Evolutionary conservation across 805 yeast genomes (phyloP), one percentile per base, ranked within the genome.

Genomic region (Millerozyma acaciae): DNA sequence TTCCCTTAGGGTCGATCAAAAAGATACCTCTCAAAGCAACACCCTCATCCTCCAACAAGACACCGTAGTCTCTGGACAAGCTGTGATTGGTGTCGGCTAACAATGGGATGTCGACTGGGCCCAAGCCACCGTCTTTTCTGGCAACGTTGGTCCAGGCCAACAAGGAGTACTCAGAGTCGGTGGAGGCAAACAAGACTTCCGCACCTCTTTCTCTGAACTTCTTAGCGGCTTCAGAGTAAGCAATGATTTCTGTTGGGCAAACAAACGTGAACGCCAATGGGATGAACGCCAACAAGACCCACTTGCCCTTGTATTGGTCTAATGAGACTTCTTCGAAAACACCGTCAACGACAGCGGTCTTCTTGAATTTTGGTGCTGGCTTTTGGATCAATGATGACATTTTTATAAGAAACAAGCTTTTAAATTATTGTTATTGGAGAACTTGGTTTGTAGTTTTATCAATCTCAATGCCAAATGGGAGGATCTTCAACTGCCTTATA

Each of bases 221-320:
- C 75, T 80, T 78, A 53, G 78, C 84, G 51, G 97, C 96, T 53
- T 90, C 96, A 45, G 96, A 85, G 83, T 88, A 93, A 52, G 97
- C 97, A 68, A 93, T 81, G 75, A 93, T 89, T 76, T 93, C 97
- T 51, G 98, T 93, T 68, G 99, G 98, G 74, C 98, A 93, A 45
- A 93, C 97, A 53, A 93, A 93, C 42, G 99, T 93, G 89, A 93
- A 93, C 33, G 98, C 98, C 78, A 90, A 74, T 68, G 98, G 99
- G 65, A 93, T 83, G 75, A 93, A 93, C 44, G 94, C 97, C 57
- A 93, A 76, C 47, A 93, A 70, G 50, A 93, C 96, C 95, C 97
- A 93, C 72, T 93, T 86, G 60, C 98, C 98, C 74, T 82, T 82
- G 85, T 82, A 93, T 70, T 86, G 84, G 57, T 90, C 97, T 53